phyloP scores from a whole-genome alignment of 805 yeast genomes.

The Ogataea wickerhamii region DNA sequence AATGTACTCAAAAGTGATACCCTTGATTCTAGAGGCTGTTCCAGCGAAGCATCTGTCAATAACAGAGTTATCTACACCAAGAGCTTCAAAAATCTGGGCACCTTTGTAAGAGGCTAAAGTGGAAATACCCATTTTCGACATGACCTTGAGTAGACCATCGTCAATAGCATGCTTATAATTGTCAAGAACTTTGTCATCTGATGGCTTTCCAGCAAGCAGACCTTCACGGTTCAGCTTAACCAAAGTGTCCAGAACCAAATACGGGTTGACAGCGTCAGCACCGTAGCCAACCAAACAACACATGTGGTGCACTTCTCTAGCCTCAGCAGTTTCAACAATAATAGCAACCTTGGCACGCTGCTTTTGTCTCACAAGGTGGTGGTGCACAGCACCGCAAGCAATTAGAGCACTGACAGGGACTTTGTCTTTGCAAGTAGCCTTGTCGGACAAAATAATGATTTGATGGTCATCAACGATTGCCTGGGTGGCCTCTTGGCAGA shows the following conservation, averaged over 20 bases:
- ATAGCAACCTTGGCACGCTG: slow-evolving; percentile 94
- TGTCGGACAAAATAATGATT: slow-evolving; percentile 75
- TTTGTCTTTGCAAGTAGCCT: slow-evolving; percentile 53
- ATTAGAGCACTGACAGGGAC: slow-evolving; percentile 82
- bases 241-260: slow-evolving; percentile 86
- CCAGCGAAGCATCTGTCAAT: slow-evolving; percentile 95
- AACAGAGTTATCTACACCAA: slow-evolving; percentile 93
- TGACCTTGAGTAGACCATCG: slow-evolving; percentile 90
- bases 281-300: slow-evolving; percentile 95
- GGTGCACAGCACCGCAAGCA: slow-evolving; percentile 97
- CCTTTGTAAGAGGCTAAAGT: slow-evolving; percentile 98
- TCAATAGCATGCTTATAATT: slow-evolving; percentile 86
- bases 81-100: slow-evolving; percentile 96
- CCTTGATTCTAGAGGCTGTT: slow-evolving; percentile 94
- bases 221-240: slow-evolving; percentile 81
- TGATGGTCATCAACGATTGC: slow-evolving; percentile 76
- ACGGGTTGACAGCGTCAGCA: slow-evolving; percentile 94
- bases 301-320: slow-evolving; percentile 95
- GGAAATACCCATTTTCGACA: slow-evolving; percentile 99
- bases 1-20: slow-evolving; percentile 91
- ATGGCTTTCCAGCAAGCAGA: slow-evolving; percentile 52
- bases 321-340: slow-evolving; percentile 91
- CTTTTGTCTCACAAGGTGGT: slow-evolving; percentile 90
- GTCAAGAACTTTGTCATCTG: slow-evolving; percentile 57
- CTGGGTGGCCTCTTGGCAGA: slow-evolving; percentile 81